These are phyloP conservation scores for Rhododendron ferrugineum DNA, from an alignment of 148 eudicot species.

Conservation along the genomic window DNA sequence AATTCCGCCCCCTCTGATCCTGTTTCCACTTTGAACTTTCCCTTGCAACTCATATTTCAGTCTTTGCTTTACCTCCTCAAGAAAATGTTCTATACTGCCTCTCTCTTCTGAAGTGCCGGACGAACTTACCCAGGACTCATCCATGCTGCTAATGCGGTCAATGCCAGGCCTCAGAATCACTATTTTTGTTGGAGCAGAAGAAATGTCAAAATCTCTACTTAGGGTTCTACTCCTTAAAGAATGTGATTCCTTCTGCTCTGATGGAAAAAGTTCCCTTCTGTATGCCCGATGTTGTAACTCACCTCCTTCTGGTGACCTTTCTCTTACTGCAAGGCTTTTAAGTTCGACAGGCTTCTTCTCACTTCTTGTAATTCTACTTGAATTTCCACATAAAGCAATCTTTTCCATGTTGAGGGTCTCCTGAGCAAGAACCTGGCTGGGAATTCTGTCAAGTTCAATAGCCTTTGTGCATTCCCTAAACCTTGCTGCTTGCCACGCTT, in stretches of 20 bases:
- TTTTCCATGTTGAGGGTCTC: conserved; percentile 80
- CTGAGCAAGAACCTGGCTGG: conserved; percentile 73
- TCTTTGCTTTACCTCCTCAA: conserved; percentile 92
- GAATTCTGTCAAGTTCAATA: conserved; percentile 51
- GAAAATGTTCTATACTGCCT: conserved; percentile 82
- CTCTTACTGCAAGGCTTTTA: conserved; percentile 19
- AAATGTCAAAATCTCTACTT: conserved; percentile 34
- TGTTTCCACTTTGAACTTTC: conserved; percentile 35
- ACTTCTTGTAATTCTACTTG: conserved; percentile 22
- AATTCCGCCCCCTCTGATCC: conserved; percentile 81
- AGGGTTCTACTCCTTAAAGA: conserved; percentile 32
- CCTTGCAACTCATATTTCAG: conserved; percentile 65
- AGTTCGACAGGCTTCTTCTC: conserved; percentile 35
- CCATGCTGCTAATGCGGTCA: conserved; percentile 44
- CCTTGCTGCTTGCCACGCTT: conserved; percentile 92
- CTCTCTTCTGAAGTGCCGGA: conserved; percentile 66
- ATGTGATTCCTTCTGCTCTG: conserved; percentile 34
- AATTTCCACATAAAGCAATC: conserved; percentile 50
- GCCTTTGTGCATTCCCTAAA: conserved; percentile 76
- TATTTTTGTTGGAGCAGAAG: conserved; percentile 57
- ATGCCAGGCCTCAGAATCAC: conserved; percentile 88
- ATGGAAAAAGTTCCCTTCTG: conserved; percentile 24
- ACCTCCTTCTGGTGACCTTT: conserved; percentile 26
- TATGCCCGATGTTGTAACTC: conserved; percentile 12
- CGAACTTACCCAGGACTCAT: conserved; percentile 71